Base-by-base conservation (phyloP, 345 rosid genomes). In the Eucalyptus cloeziana region DNA sequence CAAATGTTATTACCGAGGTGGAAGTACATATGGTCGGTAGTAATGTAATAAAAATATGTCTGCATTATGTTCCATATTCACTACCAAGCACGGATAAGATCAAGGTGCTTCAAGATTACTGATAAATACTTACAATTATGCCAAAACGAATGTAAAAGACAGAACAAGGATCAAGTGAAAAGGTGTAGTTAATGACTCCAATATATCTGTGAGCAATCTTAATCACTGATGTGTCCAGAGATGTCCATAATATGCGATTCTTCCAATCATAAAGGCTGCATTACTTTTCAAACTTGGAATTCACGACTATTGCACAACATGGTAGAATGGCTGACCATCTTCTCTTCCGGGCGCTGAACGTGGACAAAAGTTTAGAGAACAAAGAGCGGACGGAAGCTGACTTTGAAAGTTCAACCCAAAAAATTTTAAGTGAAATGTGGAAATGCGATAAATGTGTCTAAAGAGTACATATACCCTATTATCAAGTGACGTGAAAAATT, bases 401-500 rank as follows among this genome's bases (percentile, higher is more conserved):
- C 15, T 76, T 0, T 19, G 8, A 33, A 11, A 37, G 14, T 40
- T 13, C 47, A 10, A 21, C 4, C 5, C 14, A 40, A 21, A 10
- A 40, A 40, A 1, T 40, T 76, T 6, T 5, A 76, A 11, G 6
- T 6, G 30, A 6, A 37, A 19, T 0, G 4, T 10, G 5, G 10
- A 76, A 6, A 6, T 12, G 16, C 2, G 22, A 6, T 7, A 19
- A 33, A 14, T 33, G 25, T 19, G 13, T 71, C 10, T 33, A 37
- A 10, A 37, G 44, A 37, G 13, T 1, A 19, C 5, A 17, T 33
- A 71, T 1, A 71, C 3, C 81, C 2, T 10, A 37, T 37, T 33
- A 71, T 10, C 13, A 17, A 69, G 44, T 5, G 1, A 37, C 5
- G 6, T 10, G 81, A 13, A 12, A 64, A n/a, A n/a, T n/a, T 64